phyloP scores from a whole-genome alignment of 768 basidiomycete species.

The Ramaria sp. region DNA sequence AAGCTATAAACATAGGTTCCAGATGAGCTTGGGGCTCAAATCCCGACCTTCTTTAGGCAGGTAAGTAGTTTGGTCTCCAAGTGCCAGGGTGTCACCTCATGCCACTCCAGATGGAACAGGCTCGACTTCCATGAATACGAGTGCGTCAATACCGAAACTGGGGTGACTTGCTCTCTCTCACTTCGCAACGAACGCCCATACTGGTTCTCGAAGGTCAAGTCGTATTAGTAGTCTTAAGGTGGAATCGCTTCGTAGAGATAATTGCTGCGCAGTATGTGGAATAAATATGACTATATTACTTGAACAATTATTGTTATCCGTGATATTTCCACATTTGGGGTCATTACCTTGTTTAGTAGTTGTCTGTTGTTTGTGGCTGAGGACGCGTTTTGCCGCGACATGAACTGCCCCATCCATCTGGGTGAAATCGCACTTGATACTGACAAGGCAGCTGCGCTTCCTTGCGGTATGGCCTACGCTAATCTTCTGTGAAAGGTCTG shows the following conservation, averaged over 20 bases:
- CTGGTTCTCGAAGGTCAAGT: slow-evolving; percentile 87
- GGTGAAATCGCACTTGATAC: neutral
- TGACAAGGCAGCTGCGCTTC: neutral
- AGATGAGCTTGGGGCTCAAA: slow-evolving; percentile 58
- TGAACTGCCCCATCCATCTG: slow-evolving; percentile 7
- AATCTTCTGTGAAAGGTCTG: neutral
- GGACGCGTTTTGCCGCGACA: slow-evolving; percentile 1
- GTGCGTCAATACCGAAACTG: slow-evolving; percentile 64
- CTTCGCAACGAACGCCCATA: slow-evolving; percentile 84
- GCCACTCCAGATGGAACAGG: slow-evolving; percentile 29
- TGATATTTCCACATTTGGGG: neutral
- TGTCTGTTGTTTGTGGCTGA: neutral
- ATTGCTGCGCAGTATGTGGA: too few relatives aligned
- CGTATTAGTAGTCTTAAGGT: slow-evolving; percentile 27
- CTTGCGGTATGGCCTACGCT: neutral
- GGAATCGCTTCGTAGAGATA: neutral
- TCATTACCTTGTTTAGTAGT: too few relatives aligned
- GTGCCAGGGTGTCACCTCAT: neutral
- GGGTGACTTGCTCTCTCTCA: slow-evolving; percentile 56
- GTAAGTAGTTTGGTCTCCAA: slow-evolving; percentile 39
- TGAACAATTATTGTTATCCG: neutral
- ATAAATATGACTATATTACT: too few relatives aligned
- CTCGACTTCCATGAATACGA: slow-evolving; percentile 66
- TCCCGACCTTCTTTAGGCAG: slow-evolving; percentile 68
- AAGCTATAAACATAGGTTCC: slow-evolving; percentile 49